Conservation (phyloP, 768 basidiomycete species). For the Fomitopsis serialis region DNA sequence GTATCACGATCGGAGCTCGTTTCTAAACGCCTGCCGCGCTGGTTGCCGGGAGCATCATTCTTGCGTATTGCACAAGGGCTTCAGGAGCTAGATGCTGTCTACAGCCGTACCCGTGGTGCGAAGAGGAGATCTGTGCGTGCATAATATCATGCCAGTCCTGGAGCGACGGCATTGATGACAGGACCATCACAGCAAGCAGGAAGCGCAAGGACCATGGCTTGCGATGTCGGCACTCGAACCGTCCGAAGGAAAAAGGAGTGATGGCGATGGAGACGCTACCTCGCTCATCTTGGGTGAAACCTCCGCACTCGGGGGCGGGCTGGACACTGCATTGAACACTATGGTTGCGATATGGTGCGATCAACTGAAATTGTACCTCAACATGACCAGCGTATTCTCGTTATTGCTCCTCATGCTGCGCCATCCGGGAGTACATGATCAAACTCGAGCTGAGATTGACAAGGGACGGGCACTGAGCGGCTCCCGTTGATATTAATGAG, state of each 20-base stretch:
- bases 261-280: too few relatives aligned
- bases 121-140: not conserved
- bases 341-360: not conserved
- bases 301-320: not conserved
- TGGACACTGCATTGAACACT: not conserved
- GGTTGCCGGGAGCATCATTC: not conserved
- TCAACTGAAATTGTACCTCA: not conserved
- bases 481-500: constrained; percentile 52
- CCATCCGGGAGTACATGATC: constrained; percentile 19
- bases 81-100: not conserved
- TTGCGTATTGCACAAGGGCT: not conserved
- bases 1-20: not conserved
- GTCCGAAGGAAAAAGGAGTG: not conserved
- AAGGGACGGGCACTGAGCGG: constrained; percentile 39
- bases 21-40: not conserved
- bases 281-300: not conserved
- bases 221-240: not conserved
- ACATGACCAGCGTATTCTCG: not conserved
- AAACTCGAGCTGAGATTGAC: constrained; percentile 63
- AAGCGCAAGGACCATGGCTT: too few relatives aligned
- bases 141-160: too few relatives aligned
- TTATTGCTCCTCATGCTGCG: constrained; percentile 3
- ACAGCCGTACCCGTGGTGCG: constrained; percentile 26
- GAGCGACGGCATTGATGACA: too few relatives aligned
- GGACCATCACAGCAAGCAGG: too few relatives aligned